Percentiles rank a stretch among this genome's conserved stretches.
Conservation (phyloP, 805 yeast genomes). For the Saccharomycopsis capsularis region DNA sequence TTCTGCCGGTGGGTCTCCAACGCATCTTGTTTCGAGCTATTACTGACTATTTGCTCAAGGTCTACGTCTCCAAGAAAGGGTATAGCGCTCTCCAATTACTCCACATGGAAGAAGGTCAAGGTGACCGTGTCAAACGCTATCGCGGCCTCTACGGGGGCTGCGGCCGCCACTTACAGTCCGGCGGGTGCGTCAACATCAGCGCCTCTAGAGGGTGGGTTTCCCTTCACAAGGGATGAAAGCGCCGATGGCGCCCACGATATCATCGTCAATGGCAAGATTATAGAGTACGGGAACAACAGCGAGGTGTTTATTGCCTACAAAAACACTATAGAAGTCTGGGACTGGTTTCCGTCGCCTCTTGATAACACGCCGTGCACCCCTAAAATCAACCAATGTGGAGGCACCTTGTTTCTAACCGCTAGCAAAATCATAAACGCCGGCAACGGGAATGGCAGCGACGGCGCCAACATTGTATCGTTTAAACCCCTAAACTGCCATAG, state of each 20-base stretch:
- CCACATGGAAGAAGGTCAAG: constrained; percentile 28
- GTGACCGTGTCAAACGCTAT: constrained; percentile 8
- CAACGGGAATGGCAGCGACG: background rate
- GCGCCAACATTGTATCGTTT: constrained; percentile 21
- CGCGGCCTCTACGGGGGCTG: constrained; percentile 11
- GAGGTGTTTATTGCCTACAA: constrained; percentile 30
- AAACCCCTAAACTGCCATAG: constrained; percentile 27
- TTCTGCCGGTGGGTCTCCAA: background rate
- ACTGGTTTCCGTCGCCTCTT: constrained; percentile 30
- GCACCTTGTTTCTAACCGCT: constrained; percentile 28
- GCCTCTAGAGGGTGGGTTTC: background rate
- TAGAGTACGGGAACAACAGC: constrained; percentile 34
- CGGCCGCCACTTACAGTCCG: background rate
- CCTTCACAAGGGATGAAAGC: too few species aligned
- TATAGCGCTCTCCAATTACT: constrained; percentile 21
- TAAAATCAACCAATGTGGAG: constrained; percentile 11
- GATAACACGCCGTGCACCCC: constrained; percentile 4
- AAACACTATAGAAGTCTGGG: constrained; percentile 34
- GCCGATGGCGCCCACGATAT: background rate
- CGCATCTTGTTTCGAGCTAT: background rate
- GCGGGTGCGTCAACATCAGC: background rate
- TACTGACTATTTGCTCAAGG: background rate
- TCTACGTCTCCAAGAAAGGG: constrained; percentile 24
- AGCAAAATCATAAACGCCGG: constrained; percentile 9
- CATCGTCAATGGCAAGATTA: constrained; percentile 6